Evolutionary conservation across 164 flowering plant species (phyloP), one percentile per base, ranked within the genome.

Genomic region (Paratinospora sagittata): DNA sequence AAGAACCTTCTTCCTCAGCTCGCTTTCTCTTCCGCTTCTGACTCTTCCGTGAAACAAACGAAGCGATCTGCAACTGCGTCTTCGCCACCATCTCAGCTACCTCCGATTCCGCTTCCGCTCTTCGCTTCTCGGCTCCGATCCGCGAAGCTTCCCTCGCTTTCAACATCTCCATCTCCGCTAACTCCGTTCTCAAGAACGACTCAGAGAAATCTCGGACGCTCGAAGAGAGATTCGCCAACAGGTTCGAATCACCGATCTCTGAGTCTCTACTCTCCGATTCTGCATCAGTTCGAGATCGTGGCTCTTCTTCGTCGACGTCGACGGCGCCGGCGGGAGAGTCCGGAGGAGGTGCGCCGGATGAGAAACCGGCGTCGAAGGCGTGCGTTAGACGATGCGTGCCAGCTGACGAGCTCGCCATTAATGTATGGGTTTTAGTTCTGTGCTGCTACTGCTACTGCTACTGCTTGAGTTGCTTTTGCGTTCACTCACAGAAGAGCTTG

Each of bases 51-150:
- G 78, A 70, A 9, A 71, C 63, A 49, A 81, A 67, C 45, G 84
- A 68, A 0, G 86, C 84, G 52, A 81, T 74, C 79, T 81, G 83
- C 78, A 78, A 37, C 65, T 84, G 82, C 27, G 82, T 80, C 70
- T 71, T 75, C 70, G 76, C 24, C 72, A 82, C 6, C 83, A 84
- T 78, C 75, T 67, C 80, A 78, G 80, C 81, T 80, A 81, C 24
- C 76, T 78, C 82, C 10, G 63, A 65, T 66, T 82, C 85, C 67
- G 65, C 26, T 41, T 85, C 82, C 13, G 70, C 23, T 23, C 82
- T 52, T 66, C 81, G 67, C 70, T 57, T 80, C 79, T 82, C 84
- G 3, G 85, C 76, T 57, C 77, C 81, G 10, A 77, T 37, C 27
- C 78, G 71, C 69, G 64, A 65, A 16, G 76, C 74, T 69, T 82